Evolutionary conservation across 306 rosid genomes (phyloP), one percentile per base, ranked within the genome.

Genomic region (Arachis hypogaea): DNA sequence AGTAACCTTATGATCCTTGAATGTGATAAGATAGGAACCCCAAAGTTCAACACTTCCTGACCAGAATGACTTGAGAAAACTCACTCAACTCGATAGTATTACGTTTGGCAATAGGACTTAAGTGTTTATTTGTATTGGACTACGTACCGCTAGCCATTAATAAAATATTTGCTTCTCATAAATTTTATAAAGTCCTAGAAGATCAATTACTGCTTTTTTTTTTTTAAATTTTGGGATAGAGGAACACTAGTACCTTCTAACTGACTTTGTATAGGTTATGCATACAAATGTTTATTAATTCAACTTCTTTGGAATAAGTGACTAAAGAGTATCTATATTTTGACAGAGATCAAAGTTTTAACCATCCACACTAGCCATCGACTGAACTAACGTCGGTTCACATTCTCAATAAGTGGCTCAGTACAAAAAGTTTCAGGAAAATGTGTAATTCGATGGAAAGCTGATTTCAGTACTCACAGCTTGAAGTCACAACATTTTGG

Each of bases 401-500:
- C 66, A 46, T 64, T 64, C 68, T 71, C 73, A 56, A 4, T 60
- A 51, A 44, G 46, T 14, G 47, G 59, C 28, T 11, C 59, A 54
- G 56, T 43, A 18, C 42, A 69, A 40, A 67, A 60, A 60, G 67
- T 28, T 11, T 55, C 8, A 49, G 54, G 65, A 64, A 73, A 41
- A 54, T 67, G 30, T 44, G n/a, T 44, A 33, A 16, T 46, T 74
- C 16, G 4, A 40, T 28, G 50, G 65, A 51, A 74, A 33, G 33
- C 42, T 47, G 71, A 77, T 52, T 77, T 75, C 42, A 66, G 16
- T 68, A 86, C 97, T 85, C 83, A 91, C 98, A 94, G 78, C 98
- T 94, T 36, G 97, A 91, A 75, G 98, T 89, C 77, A 94, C 97
- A 68, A 91, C 98, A 80, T 94, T 94, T 82, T 94, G 98, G 85